A percentile compares a stretch with the other conserved stretches of the same genome.
Evolutionary conservation across 1,139 yeast genomes (phyloP).

Genomic region (Protomyces lactucae-debilis): DNA sequence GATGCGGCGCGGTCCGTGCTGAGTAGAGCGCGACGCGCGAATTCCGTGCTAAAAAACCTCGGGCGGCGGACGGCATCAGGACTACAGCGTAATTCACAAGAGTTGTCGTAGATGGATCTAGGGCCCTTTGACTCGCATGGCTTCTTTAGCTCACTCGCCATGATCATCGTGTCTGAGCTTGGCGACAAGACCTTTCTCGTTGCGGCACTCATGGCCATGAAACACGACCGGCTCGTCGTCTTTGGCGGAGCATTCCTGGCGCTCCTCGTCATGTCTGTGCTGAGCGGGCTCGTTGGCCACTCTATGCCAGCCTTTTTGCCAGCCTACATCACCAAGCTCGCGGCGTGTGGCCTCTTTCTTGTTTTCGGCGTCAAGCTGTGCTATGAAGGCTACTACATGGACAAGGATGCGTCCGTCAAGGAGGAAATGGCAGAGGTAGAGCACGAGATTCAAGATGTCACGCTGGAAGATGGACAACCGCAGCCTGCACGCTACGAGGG

Average conservation of each 20-base stretch:
- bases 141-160: constrained; percentile 36
- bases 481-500: constrained; percentile 37
- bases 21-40: neutral
- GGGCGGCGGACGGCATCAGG: neutral
- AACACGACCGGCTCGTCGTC: constrained; percentile 72
- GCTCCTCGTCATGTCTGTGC: constrained; percentile 79
- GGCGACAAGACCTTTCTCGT: constrained; percentile 96
- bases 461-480: constrained; percentile 41
- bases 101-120: neutral
- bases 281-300: constrained; percentile 88
- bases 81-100: neutral
- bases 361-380: constrained; percentile 76
- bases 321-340: constrained; percentile 67
- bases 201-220: constrained; percentile 98
- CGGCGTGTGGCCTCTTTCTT: constrained; percentile 75
- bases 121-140: constrained; percentile 7
- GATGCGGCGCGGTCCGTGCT: neutral
- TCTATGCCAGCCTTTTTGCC: constrained; percentile 81
- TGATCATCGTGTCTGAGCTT: constrained; percentile 89
- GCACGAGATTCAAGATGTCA: constrained; percentile 68
- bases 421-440: constrained; percentile 91
- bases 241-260: constrained; percentile 87
- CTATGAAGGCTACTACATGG: constrained; percentile 77
- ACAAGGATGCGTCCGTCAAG: constrained; percentile 82
- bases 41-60: neutral